A percentile compares a stretch with the other conserved stretches of the same genome.
These are phyloP conservation scores for Prunus padus DNA, from an alignment of 306 rosid genomes.

Conservation along the genomic window DNA sequence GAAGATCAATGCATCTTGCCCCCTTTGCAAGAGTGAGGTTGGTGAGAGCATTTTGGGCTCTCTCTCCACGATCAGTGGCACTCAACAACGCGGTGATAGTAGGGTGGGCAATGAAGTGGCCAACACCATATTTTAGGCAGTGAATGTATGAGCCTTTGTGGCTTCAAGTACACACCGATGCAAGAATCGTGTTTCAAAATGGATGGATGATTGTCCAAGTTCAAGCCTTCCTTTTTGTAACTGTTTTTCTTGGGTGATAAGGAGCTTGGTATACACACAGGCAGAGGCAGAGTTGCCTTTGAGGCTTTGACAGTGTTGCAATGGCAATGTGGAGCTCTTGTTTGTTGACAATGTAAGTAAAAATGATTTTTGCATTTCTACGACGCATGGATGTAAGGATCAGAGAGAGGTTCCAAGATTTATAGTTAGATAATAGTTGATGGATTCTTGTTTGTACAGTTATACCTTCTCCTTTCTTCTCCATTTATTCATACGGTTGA, in stretches of 20 bases:
- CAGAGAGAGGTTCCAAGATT: constrained; percentile 7
- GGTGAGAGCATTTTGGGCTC: constrained; percentile 48
- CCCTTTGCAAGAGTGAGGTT: constrained; percentile 87
- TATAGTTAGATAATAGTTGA: constrained; percentile 6
- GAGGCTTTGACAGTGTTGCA: neutral
- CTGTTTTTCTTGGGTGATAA: neutral
- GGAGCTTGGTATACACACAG: constrained; percentile 2
- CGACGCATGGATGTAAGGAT: constrained; percentile 19
- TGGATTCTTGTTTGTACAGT: constrained; percentile 2
- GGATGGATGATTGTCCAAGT: constrained; percentile 11
- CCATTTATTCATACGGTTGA: neutral
- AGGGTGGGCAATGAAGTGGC: constrained; percentile 32
- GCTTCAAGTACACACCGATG: neutral
- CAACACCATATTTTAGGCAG: constrained; percentile 11
- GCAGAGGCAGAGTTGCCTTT: neutral
- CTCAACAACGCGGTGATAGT: constrained; percentile 45
- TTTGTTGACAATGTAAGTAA: constrained; percentile 2
- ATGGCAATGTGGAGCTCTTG: neutral
- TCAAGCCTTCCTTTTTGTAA: neutral
- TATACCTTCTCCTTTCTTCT: neutral
- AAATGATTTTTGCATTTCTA: constrained; percentile 13
- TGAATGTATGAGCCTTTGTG: neutral
- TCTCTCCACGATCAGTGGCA: constrained; percentile 39
- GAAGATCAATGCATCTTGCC: constrained; percentile 84
- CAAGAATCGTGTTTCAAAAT: constrained; percentile 7